Base-by-base conservation (phyloP, 257 asterid species). In the Solanum tacnaense region DNA sequence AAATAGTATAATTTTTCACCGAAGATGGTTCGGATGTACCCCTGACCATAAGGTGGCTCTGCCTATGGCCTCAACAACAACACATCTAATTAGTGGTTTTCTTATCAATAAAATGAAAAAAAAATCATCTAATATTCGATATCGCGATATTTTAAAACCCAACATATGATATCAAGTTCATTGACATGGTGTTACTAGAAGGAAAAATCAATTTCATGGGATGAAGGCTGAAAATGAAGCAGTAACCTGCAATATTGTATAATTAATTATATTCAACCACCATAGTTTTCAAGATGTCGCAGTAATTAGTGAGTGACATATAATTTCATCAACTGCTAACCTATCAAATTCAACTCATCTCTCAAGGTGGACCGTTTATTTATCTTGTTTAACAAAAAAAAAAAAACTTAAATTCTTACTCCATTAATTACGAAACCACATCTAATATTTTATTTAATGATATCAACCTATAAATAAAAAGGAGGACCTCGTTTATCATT, bases 11-110 rank as follows among this genome's bases (percentile, higher is more conserved):
- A 15, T 49, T 49, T 49, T 49, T 5, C 1, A 15, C 1, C 21
- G 0, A 49, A 15, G 58, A 0, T 15, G 0, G 0, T 49, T 49
- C 58, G 21, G 7, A 49, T 13, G 21, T 0, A 49, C 20, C 1
- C 21, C 1, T 15, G 6, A 49, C 8, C 21, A 49, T 13, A 2
- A 49, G 8, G 3, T 49, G 8, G 8, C 21, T 49, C 21, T 49
- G 3, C 20, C 58, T 3, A 1, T 49, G 7, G 8, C 58, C 21
- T 49, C 58, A 49, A 49, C 21, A 49, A 25, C 9, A 1, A 41
- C 65, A 79, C 52, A 73, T 73, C 79, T 4, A 49, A 49, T 15
- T 16, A 16, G 9, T 16, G n/a, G 3, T 10, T 62, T 62, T 65
- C 5, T n/a, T 2, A 23, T 23, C 32, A 0, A 49, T 5, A 49